Percentiles rank a stretch among this genome's conserved stretches.
These are phyloP conservation scores for Leccinum colubrinum DNA, from an alignment of 1,284 basidiomycete genomes.

Conservation along the genomic window DNA sequence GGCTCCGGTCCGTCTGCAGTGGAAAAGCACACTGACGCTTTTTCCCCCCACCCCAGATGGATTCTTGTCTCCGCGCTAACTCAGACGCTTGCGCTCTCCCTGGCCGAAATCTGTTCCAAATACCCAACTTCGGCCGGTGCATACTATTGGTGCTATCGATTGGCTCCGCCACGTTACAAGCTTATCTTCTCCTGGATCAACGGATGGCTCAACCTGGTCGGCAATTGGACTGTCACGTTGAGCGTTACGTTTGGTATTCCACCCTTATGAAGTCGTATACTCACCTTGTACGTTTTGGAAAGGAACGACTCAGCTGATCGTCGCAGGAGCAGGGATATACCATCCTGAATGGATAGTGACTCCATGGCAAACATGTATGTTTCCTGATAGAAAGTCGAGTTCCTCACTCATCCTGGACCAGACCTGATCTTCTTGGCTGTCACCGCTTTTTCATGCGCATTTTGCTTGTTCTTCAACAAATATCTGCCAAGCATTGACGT, in stretches of 20 bases:
- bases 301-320: slow-evolving; percentile 51
- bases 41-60: slow-evolving; percentile 37
- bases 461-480: slow-evolving; percentile 49
- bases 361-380: slow-evolving; percentile 51
- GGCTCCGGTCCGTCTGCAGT: not conserved
- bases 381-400: not conserved
- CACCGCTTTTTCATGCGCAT: slow-evolving; percentile 38
- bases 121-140: slow-evolving; percentile 58
- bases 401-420: slow-evolving; percentile 18
- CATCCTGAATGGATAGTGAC: slow-evolving; percentile 47
- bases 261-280: not conserved
- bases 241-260: slow-evolving; percentile 49
- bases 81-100: slow-evolving; percentile 46
- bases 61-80: slow-evolving; percentile 46
- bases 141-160: slow-evolving; percentile 56
- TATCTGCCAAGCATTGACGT: slow-evolving; percentile 51
- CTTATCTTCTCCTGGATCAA: slow-evolving; percentile 53
- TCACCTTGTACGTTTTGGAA: slow-evolving; percentile 13
- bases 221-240: slow-evolving; percentile 52
- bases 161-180: slow-evolving; percentile 42
- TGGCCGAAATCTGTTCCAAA: slow-evolving; percentile 54
- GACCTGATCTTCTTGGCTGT: slow-evolving; percentile 53
- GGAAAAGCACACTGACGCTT: not conserved
- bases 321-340: slow-evolving; percentile 50
- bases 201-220: slow-evolving; percentile 56